A percentile compares a stretch with the other conserved stretches of the same genome.
Evolutionary conservation across 768 basidiomycete species (phyloP).

Genomic region (Trichaptum fuscoviolaceum): DNA sequence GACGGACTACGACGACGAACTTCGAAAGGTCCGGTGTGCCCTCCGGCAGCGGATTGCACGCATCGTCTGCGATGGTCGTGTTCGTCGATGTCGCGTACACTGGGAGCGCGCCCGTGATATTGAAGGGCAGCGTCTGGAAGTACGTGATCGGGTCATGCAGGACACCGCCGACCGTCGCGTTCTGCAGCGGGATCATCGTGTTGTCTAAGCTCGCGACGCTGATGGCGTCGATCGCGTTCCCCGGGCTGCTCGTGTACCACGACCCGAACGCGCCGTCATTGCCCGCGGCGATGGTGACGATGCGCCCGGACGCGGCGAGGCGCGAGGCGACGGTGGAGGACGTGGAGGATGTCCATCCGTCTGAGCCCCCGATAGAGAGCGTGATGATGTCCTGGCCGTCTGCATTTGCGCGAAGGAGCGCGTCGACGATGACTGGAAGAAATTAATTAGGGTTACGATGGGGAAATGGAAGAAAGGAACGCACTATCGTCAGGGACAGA

Average conservation of each 20-base stretch:
- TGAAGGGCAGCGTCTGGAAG: conserved; percentile 43
- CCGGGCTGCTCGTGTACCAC: conserved; percentile 54
- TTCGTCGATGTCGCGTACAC: conserved; percentile 58
- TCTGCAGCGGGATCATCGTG: conserved; percentile 52
- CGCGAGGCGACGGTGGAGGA: conserved; percentile 52
- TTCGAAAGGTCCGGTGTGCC: conserved; percentile 47
- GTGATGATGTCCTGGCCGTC: conserved; percentile 61
- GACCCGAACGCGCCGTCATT: conserved; percentile 48
- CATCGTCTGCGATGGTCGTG: conserved; percentile 48
- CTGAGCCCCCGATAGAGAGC: conserved; percentile 54
- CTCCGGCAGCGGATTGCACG: conserved; percentile 52
- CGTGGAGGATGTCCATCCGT: conserved; percentile 59
- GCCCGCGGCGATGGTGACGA: conserved; percentile 61
- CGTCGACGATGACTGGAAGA: conserved; percentile 38
- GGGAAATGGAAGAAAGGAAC: conserved; percentile 12
- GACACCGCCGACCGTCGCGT: conserved; percentile 46
- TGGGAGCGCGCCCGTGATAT: conserved; percentile 39
- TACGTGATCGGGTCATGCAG: conserved; percentile 48
- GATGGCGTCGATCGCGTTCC: conserved; percentile 51
- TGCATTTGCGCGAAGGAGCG: conserved; percentile 41
- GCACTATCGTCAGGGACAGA: conserved; percentile 46
- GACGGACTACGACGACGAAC: conserved; percentile 50
- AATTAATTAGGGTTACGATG: not conserved
- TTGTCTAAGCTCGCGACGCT: conserved; percentile 53
- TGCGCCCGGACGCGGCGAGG: conserved; percentile 49